A percentile compares a stretch with the other conserved stretches of the same genome.
Conservation (phyloP, 441 rosid species). For the Melastoma candidum region DNA sequence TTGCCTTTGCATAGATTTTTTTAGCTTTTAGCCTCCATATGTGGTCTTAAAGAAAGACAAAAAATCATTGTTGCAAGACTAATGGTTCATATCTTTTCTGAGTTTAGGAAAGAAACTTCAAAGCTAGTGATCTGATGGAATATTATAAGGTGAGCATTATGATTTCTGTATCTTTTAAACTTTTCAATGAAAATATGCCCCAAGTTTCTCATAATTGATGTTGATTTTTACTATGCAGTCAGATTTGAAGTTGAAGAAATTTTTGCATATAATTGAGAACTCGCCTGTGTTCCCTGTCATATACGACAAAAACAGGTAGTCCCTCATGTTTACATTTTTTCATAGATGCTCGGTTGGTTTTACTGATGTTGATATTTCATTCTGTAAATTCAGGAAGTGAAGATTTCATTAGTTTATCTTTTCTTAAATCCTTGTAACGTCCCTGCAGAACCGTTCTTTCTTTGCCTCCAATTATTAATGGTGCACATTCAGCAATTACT, state of each 20-base stretch:
- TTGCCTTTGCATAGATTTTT: no score
- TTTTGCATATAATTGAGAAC: conserved; percentile 76
- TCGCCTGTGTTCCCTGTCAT: conserved; percentile 79
- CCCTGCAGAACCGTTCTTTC: conserved; percentile 73
- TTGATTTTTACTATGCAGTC: conserved; percentile 37
- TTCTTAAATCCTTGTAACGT: conserved; percentile 10
- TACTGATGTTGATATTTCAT: conserved; percentile 6
- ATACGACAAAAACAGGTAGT: conserved; percentile 66
- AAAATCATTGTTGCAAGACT: not conserved
- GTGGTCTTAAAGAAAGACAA: no score
- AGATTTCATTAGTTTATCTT: not conserved
- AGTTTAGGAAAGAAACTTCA: conserved; percentile 56
- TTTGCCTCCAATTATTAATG: conserved; percentile 87
- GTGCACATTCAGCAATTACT: conserved; percentile 92
- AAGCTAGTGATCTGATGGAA: conserved; percentile 80
- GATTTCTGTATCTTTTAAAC: not conserved
- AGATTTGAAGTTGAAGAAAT: conserved; percentile 88
- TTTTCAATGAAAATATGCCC: no score
- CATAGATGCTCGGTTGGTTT: conserved; percentile 4
- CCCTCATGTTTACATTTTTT: no score
- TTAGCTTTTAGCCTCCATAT: no score
- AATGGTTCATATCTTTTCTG: conserved; percentile 2
- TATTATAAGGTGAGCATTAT: conserved; percentile 55
- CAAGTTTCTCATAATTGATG: not conserved
- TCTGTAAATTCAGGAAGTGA: not conserved